Evolutionary conservation across 2,329 filamentous ascomycete genomes (phyloP).

Genomic region (Fusarium kyushuense): DNA sequence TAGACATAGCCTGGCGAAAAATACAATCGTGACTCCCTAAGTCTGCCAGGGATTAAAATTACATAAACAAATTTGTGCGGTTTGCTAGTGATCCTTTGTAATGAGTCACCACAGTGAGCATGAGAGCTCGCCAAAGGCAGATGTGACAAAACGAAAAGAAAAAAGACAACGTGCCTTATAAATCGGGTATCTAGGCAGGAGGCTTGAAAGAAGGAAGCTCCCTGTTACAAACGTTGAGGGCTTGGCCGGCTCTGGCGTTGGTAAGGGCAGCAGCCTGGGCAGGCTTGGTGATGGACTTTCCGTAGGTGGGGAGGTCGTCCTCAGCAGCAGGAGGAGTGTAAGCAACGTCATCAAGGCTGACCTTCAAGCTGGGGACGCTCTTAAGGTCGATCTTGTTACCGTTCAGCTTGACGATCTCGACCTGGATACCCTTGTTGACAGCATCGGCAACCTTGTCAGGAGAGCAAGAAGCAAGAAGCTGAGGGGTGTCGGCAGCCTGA

Average conservation of each 20-base stretch:
- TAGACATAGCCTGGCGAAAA: slow-evolving; percentile 43
- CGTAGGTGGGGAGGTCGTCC: slow-evolving; percentile 49
- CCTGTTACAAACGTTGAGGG: slow-evolving; percentile 34
- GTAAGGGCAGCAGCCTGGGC: slow-evolving; percentile 36
- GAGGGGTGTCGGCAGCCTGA: slow-evolving; percentile 72
- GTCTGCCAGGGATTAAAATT: slow-evolving; percentile 44
- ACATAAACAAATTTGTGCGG: slow-evolving; percentile 42
- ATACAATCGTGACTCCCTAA: slow-evolving; percentile 39
- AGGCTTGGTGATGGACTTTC: slow-evolving; percentile 29
- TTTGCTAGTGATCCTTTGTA: slow-evolving; percentile 40
- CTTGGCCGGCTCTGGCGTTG: slow-evolving; percentile 37
- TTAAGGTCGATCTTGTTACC: slow-evolving; percentile 54
- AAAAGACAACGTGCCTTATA: slow-evolving; percentile 14
- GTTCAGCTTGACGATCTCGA: slow-evolving; percentile 54
- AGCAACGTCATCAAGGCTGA: slow-evolving; percentile 49
- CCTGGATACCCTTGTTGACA: slow-evolving; percentile 48
- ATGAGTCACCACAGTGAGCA: slow-evolving; percentile 6
- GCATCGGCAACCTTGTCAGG: slow-evolving; percentile 43
- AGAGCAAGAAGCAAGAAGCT: slow-evolving; percentile 59
- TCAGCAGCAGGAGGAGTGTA: slow-evolving; percentile 45
- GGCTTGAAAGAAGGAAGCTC: slow-evolving; percentile 39
- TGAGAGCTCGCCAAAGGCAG: background rate
- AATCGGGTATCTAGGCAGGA: slow-evolving; percentile 28
- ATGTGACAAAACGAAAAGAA: slow-evolving; percentile 19
- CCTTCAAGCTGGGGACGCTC: slow-evolving; percentile 52